Conservation (phyloP, 495 filamentous ascomycete genomes). For the Lasiosphaeria miniovina region DNA sequence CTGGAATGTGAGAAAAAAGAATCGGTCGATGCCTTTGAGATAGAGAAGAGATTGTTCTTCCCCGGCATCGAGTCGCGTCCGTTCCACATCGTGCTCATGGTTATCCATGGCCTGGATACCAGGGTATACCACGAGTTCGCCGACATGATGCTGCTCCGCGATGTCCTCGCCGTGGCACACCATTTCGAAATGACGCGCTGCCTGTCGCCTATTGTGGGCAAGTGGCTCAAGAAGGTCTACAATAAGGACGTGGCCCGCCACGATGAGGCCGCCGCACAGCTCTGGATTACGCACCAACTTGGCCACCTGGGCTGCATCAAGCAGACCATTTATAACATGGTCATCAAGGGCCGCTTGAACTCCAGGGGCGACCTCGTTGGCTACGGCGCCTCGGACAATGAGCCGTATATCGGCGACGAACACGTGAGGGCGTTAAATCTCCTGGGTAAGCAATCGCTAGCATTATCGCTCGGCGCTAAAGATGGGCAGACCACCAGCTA, state of each 20-base stretch:
- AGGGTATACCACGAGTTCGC: conserved; percentile 1
- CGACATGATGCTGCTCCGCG: conserved; percentile 5
- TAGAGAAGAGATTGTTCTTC: neutral
- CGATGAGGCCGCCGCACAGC: conserved; percentile 2
- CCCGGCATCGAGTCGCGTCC: neutral
- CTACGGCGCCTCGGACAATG: neutral
- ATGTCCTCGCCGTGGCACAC: conserved; percentile 7
- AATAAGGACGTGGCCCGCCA: neutral
- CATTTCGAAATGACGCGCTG: conserved; percentile 11
- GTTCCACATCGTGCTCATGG: neutral
- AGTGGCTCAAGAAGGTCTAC: conserved; percentile 9
- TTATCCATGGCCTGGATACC: neutral
- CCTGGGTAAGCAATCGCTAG: conserved; percentile 1
- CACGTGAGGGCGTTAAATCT: neutral
- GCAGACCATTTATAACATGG: conserved; percentile 13
- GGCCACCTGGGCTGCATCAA: conserved; percentile 12
- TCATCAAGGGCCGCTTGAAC: neutral
- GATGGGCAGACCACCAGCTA: no score
- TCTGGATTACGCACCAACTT: conserved; percentile 10
- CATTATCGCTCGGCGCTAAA: neutral
- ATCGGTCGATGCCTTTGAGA: neutral
- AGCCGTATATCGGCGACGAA: neutral
- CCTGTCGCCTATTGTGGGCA: conserved; percentile 4
- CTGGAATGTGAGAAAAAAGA: no score
- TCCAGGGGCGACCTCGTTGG: conserved; percentile 7